Evolutionary conservation across 2,329 filamentous ascomycete genomes (phyloP).

Genomic region (Blastomyces silverae): DNA sequence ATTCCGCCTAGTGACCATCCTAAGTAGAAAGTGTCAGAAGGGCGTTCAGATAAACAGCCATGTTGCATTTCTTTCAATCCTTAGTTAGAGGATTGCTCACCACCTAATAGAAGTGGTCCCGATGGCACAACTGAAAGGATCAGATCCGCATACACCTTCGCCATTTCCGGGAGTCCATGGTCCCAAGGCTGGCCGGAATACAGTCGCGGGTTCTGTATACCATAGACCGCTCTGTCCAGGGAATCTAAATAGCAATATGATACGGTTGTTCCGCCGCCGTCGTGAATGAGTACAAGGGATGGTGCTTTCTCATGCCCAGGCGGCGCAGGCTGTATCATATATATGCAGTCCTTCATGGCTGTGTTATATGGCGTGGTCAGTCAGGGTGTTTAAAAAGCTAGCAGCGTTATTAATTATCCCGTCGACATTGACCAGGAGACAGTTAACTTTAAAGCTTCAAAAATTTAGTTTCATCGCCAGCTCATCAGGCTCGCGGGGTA

Average conservation of each 20-base stretch:
- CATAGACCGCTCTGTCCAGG: constrained; percentile 48
- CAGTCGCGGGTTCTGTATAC: constrained; percentile 52
- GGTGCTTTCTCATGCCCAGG: constrained; percentile 18
- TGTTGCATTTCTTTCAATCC: background rate
- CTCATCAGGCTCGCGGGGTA: background rate
- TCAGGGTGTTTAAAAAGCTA: background rate
- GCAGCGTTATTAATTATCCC: background rate
- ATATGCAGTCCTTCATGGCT: constrained; percentile 18
- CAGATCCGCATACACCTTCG: constrained; percentile 44
- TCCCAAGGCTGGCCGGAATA: constrained; percentile 44
- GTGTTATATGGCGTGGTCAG: background rate
- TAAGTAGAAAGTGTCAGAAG: constrained; percentile 11
- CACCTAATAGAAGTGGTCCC: constrained; percentile 21
- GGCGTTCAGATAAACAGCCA: background rate
- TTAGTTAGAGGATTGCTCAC: constrained; percentile 13
- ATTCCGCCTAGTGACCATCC: constrained; percentile 25
- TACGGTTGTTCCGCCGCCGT: constrained; percentile 56
- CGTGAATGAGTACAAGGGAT: constrained; percentile 54
- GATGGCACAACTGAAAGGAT: constrained; percentile 33
- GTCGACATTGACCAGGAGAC: background rate
- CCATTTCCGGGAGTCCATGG: constrained; percentile 53
- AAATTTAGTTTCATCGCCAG: background rate
- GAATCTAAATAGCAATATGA: constrained; percentile 50
- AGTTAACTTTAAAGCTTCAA: background rate
- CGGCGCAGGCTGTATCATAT: constrained; percentile 18